Percentiles rank a stretch among this genome's conserved stretches.
Conservation (phyloP, 495 filamentous ascomycete species). For the Hyphodiscus hymeniophilus region DNA sequence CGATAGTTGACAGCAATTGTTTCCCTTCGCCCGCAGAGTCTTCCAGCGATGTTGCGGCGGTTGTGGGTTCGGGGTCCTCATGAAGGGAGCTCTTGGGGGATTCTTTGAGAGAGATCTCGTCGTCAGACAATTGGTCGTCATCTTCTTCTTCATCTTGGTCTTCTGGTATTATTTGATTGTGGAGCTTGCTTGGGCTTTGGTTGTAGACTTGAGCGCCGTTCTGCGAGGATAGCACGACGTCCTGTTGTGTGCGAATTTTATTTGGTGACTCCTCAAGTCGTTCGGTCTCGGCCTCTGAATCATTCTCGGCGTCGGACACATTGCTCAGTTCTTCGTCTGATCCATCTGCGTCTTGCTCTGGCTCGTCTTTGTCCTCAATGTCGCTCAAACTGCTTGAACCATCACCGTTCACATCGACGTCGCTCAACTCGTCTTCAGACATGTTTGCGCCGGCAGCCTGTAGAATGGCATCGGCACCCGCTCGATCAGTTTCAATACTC, state of each 20-base stretch:
- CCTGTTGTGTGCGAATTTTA: slow-evolving; percentile 50
- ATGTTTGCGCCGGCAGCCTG: slow-evolving; percentile 17
- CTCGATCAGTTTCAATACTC: slow-evolving; percentile 20
- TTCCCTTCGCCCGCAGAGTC: slow-evolving; percentile 16
- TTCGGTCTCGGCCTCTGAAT: slow-evolving; percentile 98
- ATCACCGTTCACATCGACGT: slow-evolving; percentile 21
- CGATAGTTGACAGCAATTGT: slow-evolving; percentile 15
- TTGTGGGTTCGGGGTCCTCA: slow-evolving; percentile 29
- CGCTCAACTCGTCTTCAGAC: slow-evolving; percentile 28
- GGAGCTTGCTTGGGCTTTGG: slow-evolving; percentile 61
- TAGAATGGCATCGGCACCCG: slow-evolving; percentile 18
- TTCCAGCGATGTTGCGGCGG: slow-evolving; percentile 22
- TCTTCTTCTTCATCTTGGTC: slow-evolving; percentile 30
- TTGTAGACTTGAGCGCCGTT: slow-evolving; percentile 37
- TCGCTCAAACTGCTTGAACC: slow-evolving; percentile 76
- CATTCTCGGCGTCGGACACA: slow-evolving; percentile 56
- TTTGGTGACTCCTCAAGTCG: slow-evolving; percentile 87
- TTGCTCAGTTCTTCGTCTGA: slow-evolving; percentile 41
- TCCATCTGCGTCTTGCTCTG: slow-evolving; percentile 37
- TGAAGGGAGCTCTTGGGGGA: slow-evolving; percentile 29
- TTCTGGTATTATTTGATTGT: slow-evolving; percentile 33
- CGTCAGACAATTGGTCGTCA: slow-evolving; percentile 34
- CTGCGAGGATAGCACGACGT: slow-evolving; percentile 48
- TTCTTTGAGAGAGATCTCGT: slow-evolving; percentile 28
- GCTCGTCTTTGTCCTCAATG: slow-evolving; percentile 64